phyloP scores from a whole-genome alignment of 2,329 filamentous ascomycete species.

The Ilyonectria robusta region DNA sequence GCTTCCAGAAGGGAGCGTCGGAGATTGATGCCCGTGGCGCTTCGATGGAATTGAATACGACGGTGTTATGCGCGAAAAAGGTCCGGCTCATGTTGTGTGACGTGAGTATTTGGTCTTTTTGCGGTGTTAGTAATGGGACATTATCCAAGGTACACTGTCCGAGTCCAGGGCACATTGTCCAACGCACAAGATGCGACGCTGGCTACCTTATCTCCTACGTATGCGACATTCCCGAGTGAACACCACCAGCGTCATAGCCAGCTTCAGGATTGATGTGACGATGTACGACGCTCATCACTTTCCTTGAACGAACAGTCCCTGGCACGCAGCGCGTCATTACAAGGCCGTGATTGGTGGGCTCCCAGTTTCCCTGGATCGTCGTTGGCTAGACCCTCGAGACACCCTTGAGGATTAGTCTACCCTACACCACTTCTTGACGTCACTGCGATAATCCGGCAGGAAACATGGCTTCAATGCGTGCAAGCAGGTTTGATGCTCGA shows the following conservation, averaged over 20 bases:
- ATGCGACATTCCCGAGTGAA: slow-evolving; percentile 5
- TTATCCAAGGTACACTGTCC: too few species aligned
- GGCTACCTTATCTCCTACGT: background rate
- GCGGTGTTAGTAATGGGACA: background rate
- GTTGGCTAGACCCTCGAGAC: background rate
- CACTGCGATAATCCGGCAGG: slow-evolving; percentile 32
- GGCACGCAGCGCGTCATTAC: slow-evolving; percentile 20
- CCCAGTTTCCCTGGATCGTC: background rate
- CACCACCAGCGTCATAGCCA: slow-evolving; percentile 15
- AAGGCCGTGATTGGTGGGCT: slow-evolving; percentile 11
- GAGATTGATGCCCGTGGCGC: background rate
- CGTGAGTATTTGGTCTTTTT: background rate
- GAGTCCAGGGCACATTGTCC: too few species aligned
- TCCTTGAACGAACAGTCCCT: slow-evolving; percentile 3
- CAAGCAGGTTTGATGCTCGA: slow-evolving; percentile 25
- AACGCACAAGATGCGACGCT: background rate
- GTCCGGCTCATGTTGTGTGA: background rate
- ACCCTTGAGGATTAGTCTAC: slow-evolving; percentile 14
- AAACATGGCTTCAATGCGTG: slow-evolving; percentile 11
- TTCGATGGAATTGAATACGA: background rate
- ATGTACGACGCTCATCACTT: slow-evolving; percentile 11
- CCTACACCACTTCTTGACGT: slow-evolving; percentile 37
- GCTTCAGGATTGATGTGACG: slow-evolving; percentile 10
- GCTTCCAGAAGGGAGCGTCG: background rate
- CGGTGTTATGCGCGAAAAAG: background rate